Percentiles rank a stretch among this genome's conserved stretches.
These are phyloP conservation scores for Suillus subaureus DNA, from an alignment of 768 basidiomycete species.

Conservation along the genomic window DNA sequence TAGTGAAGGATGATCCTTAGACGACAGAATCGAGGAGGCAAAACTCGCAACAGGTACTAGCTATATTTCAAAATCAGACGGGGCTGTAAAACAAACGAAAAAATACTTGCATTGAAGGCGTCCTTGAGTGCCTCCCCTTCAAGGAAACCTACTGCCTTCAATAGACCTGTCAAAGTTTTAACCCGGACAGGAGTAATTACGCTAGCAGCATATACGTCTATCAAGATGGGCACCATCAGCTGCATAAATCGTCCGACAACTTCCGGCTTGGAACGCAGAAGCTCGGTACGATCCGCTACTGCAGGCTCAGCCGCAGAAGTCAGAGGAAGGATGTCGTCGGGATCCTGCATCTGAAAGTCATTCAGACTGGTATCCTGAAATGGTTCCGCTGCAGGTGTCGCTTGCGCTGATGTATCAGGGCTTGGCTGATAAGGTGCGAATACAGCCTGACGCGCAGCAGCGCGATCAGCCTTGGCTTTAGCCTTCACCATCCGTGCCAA, in stretches of 20 bases:
- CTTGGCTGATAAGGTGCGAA: slow-evolving; percentile 3
- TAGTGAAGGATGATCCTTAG: slow-evolving; percentile 84
- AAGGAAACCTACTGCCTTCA: slow-evolving; percentile 91
- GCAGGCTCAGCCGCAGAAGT: slow-evolving; percentile 35
- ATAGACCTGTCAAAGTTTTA: slow-evolving; percentile 83
- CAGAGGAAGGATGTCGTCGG: slow-evolving; percentile 36
- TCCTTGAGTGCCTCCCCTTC: slow-evolving; percentile 73
- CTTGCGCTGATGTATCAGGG: slow-evolving; percentile 24
- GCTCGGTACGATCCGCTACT: slow-evolving; percentile 62
- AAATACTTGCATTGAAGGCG: slow-evolving; percentile 70
- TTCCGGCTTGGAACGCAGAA: slow-evolving; percentile 72
- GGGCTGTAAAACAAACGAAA: slow-evolving; percentile 4
- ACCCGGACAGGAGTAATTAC: slow-evolving; percentile 85
- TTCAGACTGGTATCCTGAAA: slow-evolving; percentile 33
- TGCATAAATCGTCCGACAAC: slow-evolving; percentile 86
- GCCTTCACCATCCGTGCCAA: slow-evolving; percentile 75
- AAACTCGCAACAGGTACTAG: slow-evolving; percentile 95
- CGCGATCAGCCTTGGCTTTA: slow-evolving; percentile 80
- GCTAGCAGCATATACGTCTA: slow-evolving; percentile 99
- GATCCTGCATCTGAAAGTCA: slow-evolving; percentile 46
- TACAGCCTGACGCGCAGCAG: slow-evolving; percentile 62
- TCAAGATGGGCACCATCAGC: slow-evolving; percentile 87
- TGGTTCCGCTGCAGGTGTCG: slow-evolving; percentile 23
- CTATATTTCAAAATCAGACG: slow-evolving; percentile 41
- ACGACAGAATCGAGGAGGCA: slow-evolving; percentile 90